Conservation (phyloP, 2,329 filamentous ascomycete species). For the Apiospora marii region DNA sequence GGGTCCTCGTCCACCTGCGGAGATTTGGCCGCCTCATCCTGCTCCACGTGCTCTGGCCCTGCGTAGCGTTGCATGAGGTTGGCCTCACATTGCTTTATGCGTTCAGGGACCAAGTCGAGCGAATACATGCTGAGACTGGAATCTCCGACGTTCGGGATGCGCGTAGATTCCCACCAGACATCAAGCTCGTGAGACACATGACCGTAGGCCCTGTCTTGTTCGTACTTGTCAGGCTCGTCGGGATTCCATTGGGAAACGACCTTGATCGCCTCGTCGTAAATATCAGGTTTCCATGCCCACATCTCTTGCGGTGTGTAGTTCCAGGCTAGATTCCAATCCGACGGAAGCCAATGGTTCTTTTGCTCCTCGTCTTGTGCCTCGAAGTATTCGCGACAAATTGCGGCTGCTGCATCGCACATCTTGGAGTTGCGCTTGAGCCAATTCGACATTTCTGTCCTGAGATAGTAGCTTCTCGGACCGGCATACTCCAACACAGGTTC, state of each 20-base stretch:
- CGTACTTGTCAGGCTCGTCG: constrained; percentile 63
- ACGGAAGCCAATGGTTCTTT: constrained; percentile 56
- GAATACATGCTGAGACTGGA: constrained; percentile 67
- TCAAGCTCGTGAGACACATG: constrained; percentile 71
- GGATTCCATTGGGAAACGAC: constrained; percentile 58
- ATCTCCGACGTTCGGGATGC: constrained; percentile 66
- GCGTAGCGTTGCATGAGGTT: constrained; percentile 66
- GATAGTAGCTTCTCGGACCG: constrained; percentile 62
- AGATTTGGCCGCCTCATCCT: constrained; percentile 47
- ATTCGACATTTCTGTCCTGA: constrained; percentile 67
- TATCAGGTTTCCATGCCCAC: constrained; percentile 35
- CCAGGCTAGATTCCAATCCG: constrained; percentile 61
- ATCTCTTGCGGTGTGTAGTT: constrained; percentile 57
- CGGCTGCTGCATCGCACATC: constrained; percentile 63
- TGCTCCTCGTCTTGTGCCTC: constrained; percentile 56
- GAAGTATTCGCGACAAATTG: constrained; percentile 63
- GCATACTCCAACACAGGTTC: constrained; percentile 60
- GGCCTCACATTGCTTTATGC: constrained; percentile 65
- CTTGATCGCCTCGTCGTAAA: constrained; percentile 50
- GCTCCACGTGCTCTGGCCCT: constrained; percentile 45
- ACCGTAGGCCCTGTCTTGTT: constrained; percentile 66
- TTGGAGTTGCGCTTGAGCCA: constrained; percentile 69
- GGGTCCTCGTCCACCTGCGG: constrained; percentile 44
- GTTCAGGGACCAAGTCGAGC: constrained; percentile 64
- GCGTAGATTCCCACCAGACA: constrained; percentile 68